phyloP scores from a whole-genome alignment of 805 yeast genomes.

The Hanseniaspora guilliermondii region DNA sequence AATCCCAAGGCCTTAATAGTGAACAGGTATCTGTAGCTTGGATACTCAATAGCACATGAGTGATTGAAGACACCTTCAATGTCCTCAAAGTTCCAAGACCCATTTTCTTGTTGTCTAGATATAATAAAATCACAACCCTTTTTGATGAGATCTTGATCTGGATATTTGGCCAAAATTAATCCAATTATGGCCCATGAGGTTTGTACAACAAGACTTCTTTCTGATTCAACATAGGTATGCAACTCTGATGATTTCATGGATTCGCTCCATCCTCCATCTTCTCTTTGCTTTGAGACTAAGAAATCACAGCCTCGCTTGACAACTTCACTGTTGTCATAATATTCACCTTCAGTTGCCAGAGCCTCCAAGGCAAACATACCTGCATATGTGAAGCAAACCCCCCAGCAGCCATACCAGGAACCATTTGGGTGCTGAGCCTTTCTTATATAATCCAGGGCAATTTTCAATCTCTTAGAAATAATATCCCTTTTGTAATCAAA shows the following conservation, averaged over 20 bases:
- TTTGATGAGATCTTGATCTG: conserved; percentile 48
- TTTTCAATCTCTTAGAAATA: conserved; percentile 53
- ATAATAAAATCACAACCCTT: conserved; percentile 54
- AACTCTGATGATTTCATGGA: conserved; percentile 82
- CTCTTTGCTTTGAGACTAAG: conserved; percentile 56
- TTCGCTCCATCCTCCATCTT: conserved; percentile 98
- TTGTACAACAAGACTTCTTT: conserved; percentile 62
- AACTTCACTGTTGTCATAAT: conserved; percentile 45
- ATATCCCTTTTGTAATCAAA: conserved; percentile 55
- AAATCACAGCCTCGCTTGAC: conserved; percentile 79
- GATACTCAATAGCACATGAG: conserved; percentile 87
- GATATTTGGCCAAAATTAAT: conserved; percentile 67
- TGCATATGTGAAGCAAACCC: conserved; percentile 89
- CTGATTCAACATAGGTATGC: conserved; percentile 55
- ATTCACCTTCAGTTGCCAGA: conserved; percentile 51
- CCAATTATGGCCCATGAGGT: conserved; percentile 90
- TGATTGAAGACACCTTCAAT: conserved; percentile 96
- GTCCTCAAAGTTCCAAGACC: conserved; percentile 76
- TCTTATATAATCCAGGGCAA: conserved; percentile 63
- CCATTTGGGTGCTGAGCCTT: conserved; percentile 67
- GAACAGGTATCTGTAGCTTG: conserved; percentile 78
- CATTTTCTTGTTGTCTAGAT: conserved; percentile 48
- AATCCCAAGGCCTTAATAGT: conserved; percentile 89
- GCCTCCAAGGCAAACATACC: conserved; percentile 98
- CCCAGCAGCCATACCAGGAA: conserved; percentile 98